Percentiles rank a stretch among this genome's conserved stretches.
Evolutionary conservation across 2,329 filamentous ascomycete species (phyloP).

Genomic region (Intubia oerlemansii): DNA sequence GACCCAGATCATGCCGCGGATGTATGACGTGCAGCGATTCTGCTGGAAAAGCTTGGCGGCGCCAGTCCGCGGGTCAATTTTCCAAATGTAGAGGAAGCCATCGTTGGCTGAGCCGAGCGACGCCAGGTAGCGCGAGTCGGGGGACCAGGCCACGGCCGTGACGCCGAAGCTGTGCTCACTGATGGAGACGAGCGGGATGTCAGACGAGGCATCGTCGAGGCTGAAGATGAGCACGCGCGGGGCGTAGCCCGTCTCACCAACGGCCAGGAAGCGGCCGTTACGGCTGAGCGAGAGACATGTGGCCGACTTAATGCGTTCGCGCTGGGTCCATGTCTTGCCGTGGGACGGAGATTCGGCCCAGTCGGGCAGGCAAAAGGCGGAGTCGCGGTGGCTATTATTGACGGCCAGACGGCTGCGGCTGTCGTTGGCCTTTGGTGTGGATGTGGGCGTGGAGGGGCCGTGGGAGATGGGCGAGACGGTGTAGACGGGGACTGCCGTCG

Average conservation of each 20-base stretch:
- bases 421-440: constrained; percentile 40
- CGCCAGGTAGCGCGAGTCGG: constrained; percentile 68
- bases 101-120: constrained; percentile 80
- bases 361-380: constrained; percentile 21
- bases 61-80: constrained; percentile 62
- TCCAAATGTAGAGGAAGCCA: constrained; percentile 85
- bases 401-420: constrained; percentile 34
- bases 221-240: constrained; percentile 83
- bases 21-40: constrained; percentile 73
- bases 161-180: constrained; percentile 85
- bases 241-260: constrained; percentile 89
- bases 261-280: constrained; percentile 70
- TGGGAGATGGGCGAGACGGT: constrained; percentile 29
- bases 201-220: constrained; percentile 57
- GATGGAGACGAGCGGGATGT: constrained; percentile 65
- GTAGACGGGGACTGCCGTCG: constrained; percentile 49
- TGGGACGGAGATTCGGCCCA: constrained; percentile 37
- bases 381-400: constrained; percentile 20
- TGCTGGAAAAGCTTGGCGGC: constrained; percentile 62
- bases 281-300: constrained; percentile 77
- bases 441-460: constrained; percentile 25
- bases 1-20: constrained; percentile 81
- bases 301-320: constrained; percentile 83
- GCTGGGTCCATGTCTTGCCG: constrained; percentile 64
- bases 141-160: constrained; percentile 70